Evolutionary conservation across 352 stramenopile genomes (phyloP), one percentile per base, ranked within the genome.

Genomic region (Phytophthora melonis): DNA sequence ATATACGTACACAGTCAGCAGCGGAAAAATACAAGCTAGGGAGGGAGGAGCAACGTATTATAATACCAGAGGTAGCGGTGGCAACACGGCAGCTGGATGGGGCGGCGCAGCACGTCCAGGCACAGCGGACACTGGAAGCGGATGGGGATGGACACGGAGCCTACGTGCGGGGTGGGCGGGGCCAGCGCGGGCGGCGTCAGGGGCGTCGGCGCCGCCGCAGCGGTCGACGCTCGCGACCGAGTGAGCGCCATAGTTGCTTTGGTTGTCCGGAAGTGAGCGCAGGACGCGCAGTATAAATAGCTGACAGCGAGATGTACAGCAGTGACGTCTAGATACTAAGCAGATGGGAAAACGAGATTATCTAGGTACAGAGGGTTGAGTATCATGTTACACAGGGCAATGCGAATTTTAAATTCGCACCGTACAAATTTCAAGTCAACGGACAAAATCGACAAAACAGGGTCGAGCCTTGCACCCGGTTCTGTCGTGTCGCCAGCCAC

Each of bases 91-190:
- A 95, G 72, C 58, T 90, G 77, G 54, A 95, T 86, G 16, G 88
- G 88, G 0, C 66, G 71, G 11, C 84, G 80, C 63, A 95, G 69
- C 34, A 95, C 83, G 58, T 95, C 88, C 11, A 95, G 76, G 72
- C 88, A 95, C 34, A 95, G 79, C 68, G 88, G 88, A 67, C 88
- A 95, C 73, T 95, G 86, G 71, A 86, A 92, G 45, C 75, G 78
- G n/a, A 87, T 81, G 25, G 88, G 76, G 41, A 94, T 75, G 52
- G 79, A 72, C 45, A 86, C 53, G 27, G 75, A 73, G 57, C 27
- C 59, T 3, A 56, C 18, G 25, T 59, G 63, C 32, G 58, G 1
- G 13, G 57, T 25, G 60, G 54, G 59, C 45, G 58, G 10, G 14
- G 54, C 36, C 11, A 71, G 18, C 34, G 34, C 34, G 10, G 34